Evolutionary conservation across 352 stramenopile genomes (phyloP), one percentile per base, ranked within the genome.

Genomic region (Globisporangium polare): DNA sequence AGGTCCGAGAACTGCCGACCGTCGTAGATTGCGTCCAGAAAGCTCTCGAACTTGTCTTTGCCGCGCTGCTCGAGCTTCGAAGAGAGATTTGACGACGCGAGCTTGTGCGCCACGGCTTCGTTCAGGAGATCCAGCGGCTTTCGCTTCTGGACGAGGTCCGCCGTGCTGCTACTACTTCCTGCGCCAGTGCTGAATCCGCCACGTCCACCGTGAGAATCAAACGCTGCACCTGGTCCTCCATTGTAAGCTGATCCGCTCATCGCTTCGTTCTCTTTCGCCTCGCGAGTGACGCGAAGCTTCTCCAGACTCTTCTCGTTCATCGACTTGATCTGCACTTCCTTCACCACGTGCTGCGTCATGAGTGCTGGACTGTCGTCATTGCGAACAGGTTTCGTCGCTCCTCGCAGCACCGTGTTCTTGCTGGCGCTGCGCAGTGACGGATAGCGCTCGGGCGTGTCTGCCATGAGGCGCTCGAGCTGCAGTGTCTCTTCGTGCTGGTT

Each of bases 251-350:
- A 53, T 10, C 68, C 68, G 8, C 61, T 69, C 15, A 80, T 43
- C 6, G 55, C 52, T 29, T 82, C 78, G 47, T 58, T 80, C 45
- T 86, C 77, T 53, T 88, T 86, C 8, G 80, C 78, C 62, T 95
- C 86, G 33, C 81, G 76, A 33, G 75, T 92, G 27, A 79, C 73
- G 1, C 88, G 82, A 33, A 96, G 71, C 58, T 95, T 92, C 53
- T 94, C 87, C 9, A 96, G 68, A 15, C 86, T 90, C 62, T 88
- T 83, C 27, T 90, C 77, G 64, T 90, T 92, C 50, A 95, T 86
- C 22, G 92, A 83, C 64, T 96, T 96, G 60, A 97, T 95, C 65
- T 96, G 79, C 24, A 97, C 89, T 53, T 96, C 82, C 62, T 93
- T 89, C 20, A 96, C 89, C 15, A 92, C 76, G 18, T 95, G 74